phyloP scores from a whole-genome alignment of 2,329 filamentous ascomycete species.

The Sarocladiaceae sp. region DNA sequence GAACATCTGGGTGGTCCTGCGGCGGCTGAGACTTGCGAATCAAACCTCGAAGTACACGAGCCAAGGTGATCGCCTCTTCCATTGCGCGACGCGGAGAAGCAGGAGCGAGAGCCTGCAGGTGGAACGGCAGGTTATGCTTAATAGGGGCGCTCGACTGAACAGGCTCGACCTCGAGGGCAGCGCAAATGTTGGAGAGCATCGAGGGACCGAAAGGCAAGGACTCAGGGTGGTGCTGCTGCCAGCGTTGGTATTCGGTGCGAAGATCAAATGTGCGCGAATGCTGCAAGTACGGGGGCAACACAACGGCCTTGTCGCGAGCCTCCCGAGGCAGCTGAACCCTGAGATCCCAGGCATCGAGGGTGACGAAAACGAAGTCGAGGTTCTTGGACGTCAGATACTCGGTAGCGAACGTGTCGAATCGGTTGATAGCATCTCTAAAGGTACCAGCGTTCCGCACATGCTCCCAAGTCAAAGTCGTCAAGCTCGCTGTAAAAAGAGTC shows the following conservation, averaged over 20 bases:
- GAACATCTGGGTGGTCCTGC: slow-evolving; percentile 88
- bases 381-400: slow-evolving; percentile 89
- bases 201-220: slow-evolving; percentile 94
- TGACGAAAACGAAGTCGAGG: slow-evolving; percentile 96
- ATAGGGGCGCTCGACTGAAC: slow-evolving; percentile 96
- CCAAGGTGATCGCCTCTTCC: slow-evolving; percentile 93
- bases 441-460: slow-evolving; percentile 96
- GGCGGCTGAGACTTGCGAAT: slow-evolving; percentile 94
- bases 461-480: slow-evolving; percentile 98
- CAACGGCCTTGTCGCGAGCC: slow-evolving; percentile 95
- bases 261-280: slow-evolving; percentile 97
- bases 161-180: slow-evolving; percentile 93
- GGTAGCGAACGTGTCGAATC: slow-evolving; percentile 87
- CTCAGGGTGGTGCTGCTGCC: slow-evolving; percentile 97
- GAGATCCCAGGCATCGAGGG: slow-evolving; percentile 95
- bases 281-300: slow-evolving; percentile 92
- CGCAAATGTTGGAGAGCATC: slow-evolving; percentile 95
- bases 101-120: slow-evolving; percentile 90
- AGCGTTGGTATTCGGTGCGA: slow-evolving; percentile 94
- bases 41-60: slow-evolving; percentile 83
- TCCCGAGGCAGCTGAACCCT: slow-evolving; percentile 96
- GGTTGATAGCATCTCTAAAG: slow-evolving; percentile 93
- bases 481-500: slow-evolving; percentile 59
- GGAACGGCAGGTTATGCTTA: slow-evolving; percentile 97
- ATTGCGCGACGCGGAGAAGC: slow-evolving; percentile 93